Base-by-base conservation (phyloP, 2,329 filamentous ascomycete genomes). In the Phaeosphaeriaceae sp. region DNA sequence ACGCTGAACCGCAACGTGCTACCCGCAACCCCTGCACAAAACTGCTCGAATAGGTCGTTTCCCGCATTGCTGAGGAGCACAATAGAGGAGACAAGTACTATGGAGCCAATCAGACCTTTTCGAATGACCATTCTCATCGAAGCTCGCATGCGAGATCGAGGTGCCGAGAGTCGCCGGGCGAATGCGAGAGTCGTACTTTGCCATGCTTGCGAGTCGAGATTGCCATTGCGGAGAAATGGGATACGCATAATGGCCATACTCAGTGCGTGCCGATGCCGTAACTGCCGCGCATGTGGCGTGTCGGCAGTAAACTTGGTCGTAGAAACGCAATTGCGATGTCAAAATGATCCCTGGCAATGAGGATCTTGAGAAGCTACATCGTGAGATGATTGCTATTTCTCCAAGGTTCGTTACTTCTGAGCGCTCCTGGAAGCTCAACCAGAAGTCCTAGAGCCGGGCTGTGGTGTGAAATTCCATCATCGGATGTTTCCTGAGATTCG, bases 141-240 rank as follows among this genome's bases (percentile, higher is more conserved):
- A 62, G 5, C 53, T 53, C 52, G 46, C 42, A 61, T 64, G 17
- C 49, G 15, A 40, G 17, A 17, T 40, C 54, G 61, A 59, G 49
- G 49, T 68, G 65, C 67, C 66, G 65, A 64, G 47, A 46, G 49
- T 56, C 54, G 60, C 66, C 66, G 68, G 59, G 40, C 49, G 55
- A 56, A 55, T 55, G 69, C 61, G 61, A 59, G 55, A 62, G 63
- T 61, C 60, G 40, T 55, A 59, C 60, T 66, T 68, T 70, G 55
- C 60, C 63, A 71, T 70, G 55, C 52, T 44, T 51, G 58, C 52
- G 26, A 52, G 52, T 49, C 62, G 58, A 67, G 62, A 72, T 67
- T 63, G 40, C 32, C 58, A 60, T 69, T 72, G 70, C 66, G 71
- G 65, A 69, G 56, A 55, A 69, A 66, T 65, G 19, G 55, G 21